A percentile compares a stretch with the other conserved stretches of the same genome.
These are phyloP conservation scores for Acaromyces ingoldii DNA, from an alignment of 1,284 basidiomycete species.

Conservation along the genomic window DNA sequence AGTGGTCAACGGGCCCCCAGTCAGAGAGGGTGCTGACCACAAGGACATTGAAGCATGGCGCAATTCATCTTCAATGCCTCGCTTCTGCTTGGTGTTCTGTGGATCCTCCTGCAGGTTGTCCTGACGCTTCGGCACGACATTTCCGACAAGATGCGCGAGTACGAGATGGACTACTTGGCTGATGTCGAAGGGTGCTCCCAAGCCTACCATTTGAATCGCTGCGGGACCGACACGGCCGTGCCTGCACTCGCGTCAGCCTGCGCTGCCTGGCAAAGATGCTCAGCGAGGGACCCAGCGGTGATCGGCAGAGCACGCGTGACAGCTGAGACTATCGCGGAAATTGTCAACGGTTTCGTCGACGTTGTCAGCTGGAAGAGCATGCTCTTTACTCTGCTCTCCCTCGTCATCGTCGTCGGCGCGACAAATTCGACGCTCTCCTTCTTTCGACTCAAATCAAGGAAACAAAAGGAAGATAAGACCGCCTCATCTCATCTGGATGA, in stretches of 20 bases:
- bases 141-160: slow-evolving; percentile 76
- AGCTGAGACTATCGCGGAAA: slow-evolving; percentile 90
- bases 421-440: slow-evolving; percentile 47
- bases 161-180: slow-evolving; percentile 62
- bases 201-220: slow-evolving; percentile 33
- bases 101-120: slow-evolving; percentile 77
- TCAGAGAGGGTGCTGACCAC: no score
- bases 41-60: no score
- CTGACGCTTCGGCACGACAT: slow-evolving; percentile 86
- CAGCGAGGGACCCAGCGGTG: slow-evolving; percentile 84
- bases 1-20: no score
- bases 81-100: slow-evolving; percentile 76
- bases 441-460: slow-evolving; percentile 32
- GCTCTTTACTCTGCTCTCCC: slow-evolving; percentile 44
- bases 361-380: slow-evolving; percentile 95
- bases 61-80: slow-evolving; percentile 93
- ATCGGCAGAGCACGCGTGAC: slow-evolving; percentile 83
- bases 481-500: neutral
- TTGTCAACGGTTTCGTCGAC: slow-evolving; percentile 93
- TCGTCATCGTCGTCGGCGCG: slow-evolving; percentile 43
- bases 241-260: slow-evolving; percentile 40
- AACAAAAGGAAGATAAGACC: neutral
- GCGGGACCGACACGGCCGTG: slow-evolving; percentile 39
- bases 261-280: slow-evolving; percentile 79
- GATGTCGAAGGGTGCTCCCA: slow-evolving; percentile 36